Base-by-base conservation (phyloP, 345 rosid genomes). In the Linum tenue region DNA sequence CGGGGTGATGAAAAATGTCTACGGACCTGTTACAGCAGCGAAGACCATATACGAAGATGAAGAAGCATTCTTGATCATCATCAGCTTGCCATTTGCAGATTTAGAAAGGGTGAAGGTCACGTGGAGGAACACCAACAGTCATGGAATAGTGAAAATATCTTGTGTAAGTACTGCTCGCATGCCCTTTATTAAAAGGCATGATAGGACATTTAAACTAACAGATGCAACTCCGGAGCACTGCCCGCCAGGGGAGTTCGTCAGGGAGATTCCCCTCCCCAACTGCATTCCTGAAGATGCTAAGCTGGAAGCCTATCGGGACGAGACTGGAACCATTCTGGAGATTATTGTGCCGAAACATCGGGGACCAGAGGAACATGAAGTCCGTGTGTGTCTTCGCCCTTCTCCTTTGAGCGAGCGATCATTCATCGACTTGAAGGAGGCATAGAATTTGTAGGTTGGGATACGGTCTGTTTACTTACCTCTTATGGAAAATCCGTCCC, bases 31-130 rank as follows among this genome's bases (percentile, higher is more conserved):
- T 15, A 71, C 75, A 10, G 65, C 66, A 59, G 75, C 71, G 22
- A 72, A 72, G 67, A 72, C 76, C 2, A 72, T 72, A 10, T 67
- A 72, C 7, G 76, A 67, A 44, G 76, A 72, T 67, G 68, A 67
- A 48, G 59, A 57, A 37, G 76, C 71, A 1, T 72, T 62, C 51
- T 43, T 72, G 59, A 67, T 72, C 60, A 72, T 72, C 36, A 57
- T 72, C 42, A 67, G 63, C 50, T 72, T 72, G 58, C 75, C 75
- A 43, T 72, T 72, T 56, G 70, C 60, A 10, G 70, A 72, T 72
- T 70, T 72, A 3, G 40, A 66, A 53, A 72, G 67, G 63, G 75
- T 72, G 50, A 72, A 67, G 55, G 75, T 72, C 43, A 40, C 75
- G 17, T 72, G 75, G 75, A 61, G 70, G 60, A 66, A 72, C 39